Percentiles rank a stretch among this genome's conserved stretches.
These are phyloP conservation scores for Phytomonas sp. DNA, from an alignment of 208 protist species.

Conservation along the genomic window DNA sequence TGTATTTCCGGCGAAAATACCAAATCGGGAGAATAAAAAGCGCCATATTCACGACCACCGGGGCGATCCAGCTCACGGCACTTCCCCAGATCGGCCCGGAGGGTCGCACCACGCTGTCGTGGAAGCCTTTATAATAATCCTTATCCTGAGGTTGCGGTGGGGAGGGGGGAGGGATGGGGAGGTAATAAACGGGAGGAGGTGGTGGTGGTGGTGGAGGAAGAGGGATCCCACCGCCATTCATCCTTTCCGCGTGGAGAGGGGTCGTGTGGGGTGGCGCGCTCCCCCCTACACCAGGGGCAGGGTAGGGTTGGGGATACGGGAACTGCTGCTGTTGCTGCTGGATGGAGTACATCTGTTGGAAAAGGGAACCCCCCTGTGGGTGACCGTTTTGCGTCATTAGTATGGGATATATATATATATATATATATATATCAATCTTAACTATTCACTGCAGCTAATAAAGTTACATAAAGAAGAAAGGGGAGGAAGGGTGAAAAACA, in stretches of 20 bases:
- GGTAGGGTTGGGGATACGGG: constrained; percentile 5
- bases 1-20: constrained; percentile 84
- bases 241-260: background rate
- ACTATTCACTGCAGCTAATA: background rate
- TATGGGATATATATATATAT: background rate
- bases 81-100: constrained; percentile 60
- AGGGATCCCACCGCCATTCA: background rate
- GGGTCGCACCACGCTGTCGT: constrained; percentile 77
- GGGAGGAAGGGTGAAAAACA: constrained; percentile 3
- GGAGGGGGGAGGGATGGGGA: constrained; percentile 9
- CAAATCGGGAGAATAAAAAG: constrained; percentile 84
- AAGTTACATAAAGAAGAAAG: constrained; percentile 1
- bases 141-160: constrained; percentile 34
- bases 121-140: constrained; percentile 88
- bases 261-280: background rate
- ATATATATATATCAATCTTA: background rate
- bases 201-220: constrained; percentile 17
- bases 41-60: constrained; percentile 71
- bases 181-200: constrained; percentile 5
- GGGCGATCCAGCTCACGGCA: constrained; percentile 68
- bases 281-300: background rate
- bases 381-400: constrained; percentile 13
- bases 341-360: constrained; percentile 71
- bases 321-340: constrained; percentile 41
- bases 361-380: constrained; percentile 44